Evolutionary conservation across 2,329 filamentous ascomycete species (phyloP).

Genomic region (Shiraia bambusicola): DNA sequence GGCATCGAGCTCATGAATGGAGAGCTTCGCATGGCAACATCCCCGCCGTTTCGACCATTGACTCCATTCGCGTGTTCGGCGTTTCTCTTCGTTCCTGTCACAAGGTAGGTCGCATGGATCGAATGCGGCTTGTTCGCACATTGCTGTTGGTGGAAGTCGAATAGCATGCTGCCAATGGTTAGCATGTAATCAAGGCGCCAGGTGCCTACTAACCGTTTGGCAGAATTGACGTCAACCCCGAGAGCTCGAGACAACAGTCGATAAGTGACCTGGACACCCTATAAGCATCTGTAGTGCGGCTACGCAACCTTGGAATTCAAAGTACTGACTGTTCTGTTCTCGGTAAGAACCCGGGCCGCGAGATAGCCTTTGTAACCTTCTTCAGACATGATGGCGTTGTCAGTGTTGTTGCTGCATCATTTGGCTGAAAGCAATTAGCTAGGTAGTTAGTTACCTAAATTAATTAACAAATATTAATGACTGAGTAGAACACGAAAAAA

Average conservation of each 20-base stretch:
- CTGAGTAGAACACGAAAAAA: constrained; percentile 1
- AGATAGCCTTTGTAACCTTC: constrained; percentile 70
- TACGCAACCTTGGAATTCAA: background rate
- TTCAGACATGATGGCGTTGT: constrained; percentile 48
- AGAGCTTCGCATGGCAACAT: constrained; percentile 67
- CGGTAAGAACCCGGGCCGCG: constrained; percentile 72
- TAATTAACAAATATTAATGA: background rate
- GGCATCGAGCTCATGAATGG: constrained; percentile 68
- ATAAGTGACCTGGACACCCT: constrained; percentile 76
- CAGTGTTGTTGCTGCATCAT: constrained; percentile 2
- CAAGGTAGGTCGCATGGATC: constrained; percentile 88
- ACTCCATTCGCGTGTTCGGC: constrained; percentile 41
- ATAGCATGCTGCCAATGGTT: constrained; percentile 67
- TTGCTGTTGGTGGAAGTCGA: constrained; percentile 78
- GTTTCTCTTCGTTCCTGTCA: constrained; percentile 67
- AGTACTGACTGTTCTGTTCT: constrained; percentile 66
- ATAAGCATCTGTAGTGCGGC: constrained; percentile 13
- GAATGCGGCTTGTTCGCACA: constrained; percentile 72
- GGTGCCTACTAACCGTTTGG: constrained; percentile 71
- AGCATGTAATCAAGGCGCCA: constrained; percentile 10
- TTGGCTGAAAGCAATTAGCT: constrained; percentile 1
- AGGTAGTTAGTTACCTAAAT: too few species aligned
- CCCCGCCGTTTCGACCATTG: constrained; percentile 57
- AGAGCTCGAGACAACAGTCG: constrained; percentile 78
- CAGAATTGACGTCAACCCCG: constrained; percentile 79